Conservation (phyloP, 352 stramenopile genomes). For the Globisporangium cystogenes region DNA sequence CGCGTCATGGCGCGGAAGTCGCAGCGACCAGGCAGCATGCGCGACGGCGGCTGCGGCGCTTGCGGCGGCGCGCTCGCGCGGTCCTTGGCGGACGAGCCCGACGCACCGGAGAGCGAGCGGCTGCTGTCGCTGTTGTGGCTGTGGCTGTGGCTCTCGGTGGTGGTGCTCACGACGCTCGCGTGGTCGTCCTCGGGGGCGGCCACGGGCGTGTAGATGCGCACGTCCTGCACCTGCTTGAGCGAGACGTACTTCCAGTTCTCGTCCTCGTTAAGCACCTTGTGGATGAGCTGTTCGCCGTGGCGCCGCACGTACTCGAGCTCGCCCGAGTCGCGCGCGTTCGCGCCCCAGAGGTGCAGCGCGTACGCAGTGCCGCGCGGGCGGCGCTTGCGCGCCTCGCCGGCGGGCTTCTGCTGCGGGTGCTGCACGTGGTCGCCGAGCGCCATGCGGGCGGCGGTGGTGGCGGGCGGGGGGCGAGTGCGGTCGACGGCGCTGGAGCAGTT, state of each 20-base stretch:
- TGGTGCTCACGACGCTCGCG: not conserved
- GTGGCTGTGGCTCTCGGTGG: no score
- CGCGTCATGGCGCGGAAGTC: conserved; percentile 69
- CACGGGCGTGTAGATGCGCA: conserved; percentile 59
- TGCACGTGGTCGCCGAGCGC: conserved; percentile 7
- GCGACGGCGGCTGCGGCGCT: conserved; percentile 7
- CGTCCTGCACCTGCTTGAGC: conserved; percentile 54
- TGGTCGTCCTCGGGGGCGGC: conserved; percentile 11
- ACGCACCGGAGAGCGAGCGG: conserved; percentile 20
- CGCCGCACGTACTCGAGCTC: conserved; percentile 49
- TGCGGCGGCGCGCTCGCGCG: not conserved
- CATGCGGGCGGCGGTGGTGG: not conserved
- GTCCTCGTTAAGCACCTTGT: conserved; percentile 39
- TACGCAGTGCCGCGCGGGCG: conserved; percentile 23
- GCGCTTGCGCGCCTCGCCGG: conserved; percentile 4
- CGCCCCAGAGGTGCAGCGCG: conserved; percentile 36
- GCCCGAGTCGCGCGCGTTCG: conserved; percentile 22
- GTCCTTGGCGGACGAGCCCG: conserved; percentile 11
- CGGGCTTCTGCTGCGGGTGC: not conserved
- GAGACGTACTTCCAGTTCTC: conserved; percentile 43
- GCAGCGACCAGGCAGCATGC: conserved; percentile 24
- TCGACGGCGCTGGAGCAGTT: not conserved
- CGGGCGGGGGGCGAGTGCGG: not conserved
- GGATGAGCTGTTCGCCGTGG: conserved; percentile 41
- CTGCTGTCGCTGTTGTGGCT: conserved; percentile 4